Evolutionary conservation across 805 yeast species (phyloP), one percentile per base, ranked within the genome.

Genomic region (Candida dajiaensis): DNA sequence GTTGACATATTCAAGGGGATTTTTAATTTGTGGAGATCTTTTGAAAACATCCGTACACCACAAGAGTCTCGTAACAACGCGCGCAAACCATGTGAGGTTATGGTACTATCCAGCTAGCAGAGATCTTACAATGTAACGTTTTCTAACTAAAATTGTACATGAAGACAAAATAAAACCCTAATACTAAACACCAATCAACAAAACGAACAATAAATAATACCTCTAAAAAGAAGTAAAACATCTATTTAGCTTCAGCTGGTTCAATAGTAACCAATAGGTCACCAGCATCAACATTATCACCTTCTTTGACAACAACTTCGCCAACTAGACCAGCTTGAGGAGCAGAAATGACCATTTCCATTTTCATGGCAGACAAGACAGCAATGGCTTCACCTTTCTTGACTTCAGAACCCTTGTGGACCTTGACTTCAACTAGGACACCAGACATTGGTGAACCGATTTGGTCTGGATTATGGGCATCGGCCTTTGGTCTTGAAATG

Each of bases 361-460:
- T 92, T 80, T 92, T 92, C 99, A 92, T 92, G 53, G 99, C 99
- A 65, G 92, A 81, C 64, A 92, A 77, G 22, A 92, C 96, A 51
- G 95, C 95, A 54, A 92, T 68, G 29, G 97, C 90, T 65, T 92
- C 96, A 55, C 99, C 99, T 80, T 92, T 92, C 79, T 88, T 89
- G 55, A 94, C 96, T 54, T 84, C 85, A 44, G 82, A 77, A 50
- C 95, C 96, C 56, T 80, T 79, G 73, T 89, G 87, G 53, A 89
- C 89, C 64, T 95, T 87, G 45, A 90, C 86, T 71, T 94, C 99
- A 54, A 92, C 88, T 51, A 92, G 88, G 54, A 90, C 97, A 73
- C 99, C 99, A 38, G 98, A 95, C 98, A 92, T 92, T 70, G 99
- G 99, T 6, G 99, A 95, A 58, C 98, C 98, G 52, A 94, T 83